These are phyloP conservation scores for Aegilops longissima DNA, from an alignment of 176 grass and related monocot species.

Conservation along the genomic window DNA sequence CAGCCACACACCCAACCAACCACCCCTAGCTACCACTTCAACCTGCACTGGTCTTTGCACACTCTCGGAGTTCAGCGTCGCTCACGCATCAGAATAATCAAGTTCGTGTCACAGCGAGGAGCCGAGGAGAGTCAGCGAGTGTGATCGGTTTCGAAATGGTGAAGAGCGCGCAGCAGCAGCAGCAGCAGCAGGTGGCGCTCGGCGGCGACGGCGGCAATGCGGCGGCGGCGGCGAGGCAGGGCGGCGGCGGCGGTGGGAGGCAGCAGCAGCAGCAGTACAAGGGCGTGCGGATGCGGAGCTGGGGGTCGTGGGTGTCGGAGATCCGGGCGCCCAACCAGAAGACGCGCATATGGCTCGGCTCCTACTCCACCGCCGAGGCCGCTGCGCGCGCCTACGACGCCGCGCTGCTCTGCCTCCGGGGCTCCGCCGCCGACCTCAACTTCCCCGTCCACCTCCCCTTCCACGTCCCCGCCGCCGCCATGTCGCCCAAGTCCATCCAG, in stretches of 20 bases:
- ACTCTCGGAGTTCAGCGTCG: constrained; percentile 31
- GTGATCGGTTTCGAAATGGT: constrained; percentile 32
- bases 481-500: constrained; percentile 99
- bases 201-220: constrained; percentile 6
- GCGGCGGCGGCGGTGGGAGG: constrained; percentile 13
- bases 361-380: constrained; percentile 90
- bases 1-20: constrained; percentile 16
- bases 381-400: constrained; percentile 96
- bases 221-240: constrained; percentile 12
- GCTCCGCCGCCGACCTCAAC: constrained; percentile 84
- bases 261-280: constrained; percentile 69
- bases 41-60: not conserved
- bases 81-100: not conserved
- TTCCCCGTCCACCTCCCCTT: constrained; percentile 73
- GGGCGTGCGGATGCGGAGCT: constrained; percentile 92
- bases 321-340: constrained; percentile 94
- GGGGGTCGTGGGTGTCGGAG: constrained; percentile 98
- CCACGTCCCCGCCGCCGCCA: constrained; percentile 59
- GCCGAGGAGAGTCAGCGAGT: not conserved
- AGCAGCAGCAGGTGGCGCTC: constrained; percentile 15
- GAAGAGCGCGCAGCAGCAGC: constrained; percentile 46
- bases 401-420: constrained; percentile 92
- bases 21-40: not conserved
- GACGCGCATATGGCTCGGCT: constrained; percentile 96
- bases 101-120: not conserved